Base-by-base conservation (phyloP, 805 yeast species). In the Ogataea angusta region DNA sequence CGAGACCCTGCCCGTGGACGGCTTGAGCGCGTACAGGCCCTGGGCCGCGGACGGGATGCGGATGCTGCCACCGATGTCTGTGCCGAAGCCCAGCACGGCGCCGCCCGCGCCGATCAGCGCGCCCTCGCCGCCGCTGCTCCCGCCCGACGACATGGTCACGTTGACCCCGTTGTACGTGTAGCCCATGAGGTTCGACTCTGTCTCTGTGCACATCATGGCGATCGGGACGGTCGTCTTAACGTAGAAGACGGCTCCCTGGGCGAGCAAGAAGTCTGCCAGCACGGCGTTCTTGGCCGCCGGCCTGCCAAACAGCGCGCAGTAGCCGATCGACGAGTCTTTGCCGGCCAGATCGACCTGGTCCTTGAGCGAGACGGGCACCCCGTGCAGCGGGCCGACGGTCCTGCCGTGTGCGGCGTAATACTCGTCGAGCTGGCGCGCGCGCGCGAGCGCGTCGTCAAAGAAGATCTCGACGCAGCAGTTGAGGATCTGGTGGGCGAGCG, bases 351-450 rank as follows among this genome's bases (percentile, higher is more conserved):
- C 66, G 40, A 72, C 60, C 35, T 68, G 67, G 45, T 75, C 80
- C 52, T 69, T 69, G 37, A 69, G 46, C 0, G 52, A 62, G 54
- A 54, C 59, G 52, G 87, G 88, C 22, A 81, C 60, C 2, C 88
- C 88, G 50, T 81, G 86, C 34, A 81, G 67, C 2, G 84, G 81
- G 21, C 86, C 86, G 25, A 75, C 53, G 2, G 70, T 59, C 46
- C 72, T 68, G 12, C 80, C 82, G 30, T 70, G 60, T 30, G 66
- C 48, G 38, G 56, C 59, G 41, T 49, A 75, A 52, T 72, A 70
- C 17, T 67, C 73, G 53, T 82, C 90, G 45, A 80, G 64, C 38
- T 57, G 66, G 49, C 69, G 59, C 6, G 88, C 88, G 42, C 70
- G 66, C 41, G 64, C 66, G 39, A 81, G 63, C 10, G 86, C 89